Percentiles rank a stretch among this genome's conserved stretches.
Evolutionary conservation across 2,329 filamentous ascomycete species (phyloP).

Genomic region (Nigrograna mackinnonii): DNA sequence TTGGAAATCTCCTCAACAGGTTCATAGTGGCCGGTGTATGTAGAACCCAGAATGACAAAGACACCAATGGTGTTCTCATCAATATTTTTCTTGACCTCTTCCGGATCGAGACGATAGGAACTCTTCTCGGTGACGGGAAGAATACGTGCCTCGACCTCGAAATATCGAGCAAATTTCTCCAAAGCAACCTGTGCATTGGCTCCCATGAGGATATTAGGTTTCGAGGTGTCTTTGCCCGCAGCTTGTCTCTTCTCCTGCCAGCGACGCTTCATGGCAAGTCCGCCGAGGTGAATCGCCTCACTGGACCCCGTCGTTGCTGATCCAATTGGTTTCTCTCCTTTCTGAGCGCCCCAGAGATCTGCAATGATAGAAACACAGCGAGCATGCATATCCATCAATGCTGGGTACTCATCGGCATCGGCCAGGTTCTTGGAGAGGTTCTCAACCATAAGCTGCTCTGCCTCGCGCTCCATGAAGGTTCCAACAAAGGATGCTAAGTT

Average conservation of each 20-base stretch:
- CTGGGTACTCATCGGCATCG: slow-evolving; percentile 60
- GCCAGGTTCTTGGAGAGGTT: slow-evolving; percentile 73
- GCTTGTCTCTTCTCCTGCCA: slow-evolving; percentile 68
- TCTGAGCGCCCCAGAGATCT: slow-evolving; percentile 66
- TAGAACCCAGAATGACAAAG: slow-evolving; percentile 72
- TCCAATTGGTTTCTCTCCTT: slow-evolving; percentile 67
- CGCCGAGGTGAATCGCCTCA: slow-evolving; percentile 72
- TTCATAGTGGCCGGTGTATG: slow-evolving; percentile 76
- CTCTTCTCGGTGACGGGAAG: slow-evolving; percentile 65
- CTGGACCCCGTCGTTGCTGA: slow-evolving; percentile 72
- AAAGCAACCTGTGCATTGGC: slow-evolving; percentile 73
- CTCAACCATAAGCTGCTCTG: slow-evolving; percentile 66
- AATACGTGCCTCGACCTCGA: slow-evolving; percentile 71
- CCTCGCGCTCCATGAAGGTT: slow-evolving; percentile 72
- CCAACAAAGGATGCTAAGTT: slow-evolving; percentile 72
- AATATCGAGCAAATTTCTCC: slow-evolving; percentile 75
- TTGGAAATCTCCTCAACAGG: slow-evolving; percentile 70
- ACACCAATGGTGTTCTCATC: slow-evolving; percentile 80
- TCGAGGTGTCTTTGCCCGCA: slow-evolving; percentile 64
- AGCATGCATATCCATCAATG: slow-evolving; percentile 60
- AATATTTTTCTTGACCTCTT: slow-evolving; percentile 66
- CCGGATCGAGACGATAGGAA: slow-evolving; percentile 64
- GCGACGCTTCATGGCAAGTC: slow-evolving; percentile 73
- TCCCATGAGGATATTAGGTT: slow-evolving; percentile 76
- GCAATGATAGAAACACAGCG: slow-evolving; percentile 72